phyloP scores from a whole-genome alignment of 139 green algal species.

The Dunaliella sp. region DNA sequence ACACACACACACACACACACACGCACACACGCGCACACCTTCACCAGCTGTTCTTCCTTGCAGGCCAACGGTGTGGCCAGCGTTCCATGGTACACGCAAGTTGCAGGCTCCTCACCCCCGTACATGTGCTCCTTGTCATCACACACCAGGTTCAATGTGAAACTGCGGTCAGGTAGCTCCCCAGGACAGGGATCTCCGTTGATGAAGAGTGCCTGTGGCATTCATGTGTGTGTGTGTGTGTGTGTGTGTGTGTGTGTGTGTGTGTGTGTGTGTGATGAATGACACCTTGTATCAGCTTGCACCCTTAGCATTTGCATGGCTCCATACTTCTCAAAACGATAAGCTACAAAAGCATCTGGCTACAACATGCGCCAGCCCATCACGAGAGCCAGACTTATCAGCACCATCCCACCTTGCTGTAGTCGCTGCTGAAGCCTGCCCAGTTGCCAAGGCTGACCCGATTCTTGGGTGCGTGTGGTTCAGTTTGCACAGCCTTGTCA shows the following conservation, averaged over 20 bases:
- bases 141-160: slow-evolving; percentile 67
- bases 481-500: slow-evolving; percentile 61
- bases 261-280: too few species aligned
- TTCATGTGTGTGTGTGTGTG: too few species aligned
- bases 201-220: slow-evolving; percentile 32
- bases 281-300: too few species aligned
- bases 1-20: too few species aligned
- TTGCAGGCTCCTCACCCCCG: slow-evolving; percentile 70
- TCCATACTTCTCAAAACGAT: too few species aligned
- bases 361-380: too few species aligned
- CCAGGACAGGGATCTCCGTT: slow-evolving; percentile 73
- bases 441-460: slow-evolving; percentile 65
- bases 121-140: slow-evolving; percentile 54
- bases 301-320: too few species aligned
- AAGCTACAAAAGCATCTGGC: too few species aligned
- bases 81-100: slow-evolving; percentile 71
- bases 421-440: slow-evolving; percentile 49
- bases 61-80: slow-evolving; percentile 71
- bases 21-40: too few species aligned
- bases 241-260: too few species aligned
- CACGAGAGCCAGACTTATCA: not conserved
- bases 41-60: slow-evolving; percentile 27
- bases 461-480: slow-evolving; percentile 40
- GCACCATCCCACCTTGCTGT: slow-evolving; percentile 48
- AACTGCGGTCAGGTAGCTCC: slow-evolving; percentile 56